Evolutionary conservation across 495 filamentous ascomycete genomes (phyloP).

Genomic region (Daldinia caldariorum): DNA sequence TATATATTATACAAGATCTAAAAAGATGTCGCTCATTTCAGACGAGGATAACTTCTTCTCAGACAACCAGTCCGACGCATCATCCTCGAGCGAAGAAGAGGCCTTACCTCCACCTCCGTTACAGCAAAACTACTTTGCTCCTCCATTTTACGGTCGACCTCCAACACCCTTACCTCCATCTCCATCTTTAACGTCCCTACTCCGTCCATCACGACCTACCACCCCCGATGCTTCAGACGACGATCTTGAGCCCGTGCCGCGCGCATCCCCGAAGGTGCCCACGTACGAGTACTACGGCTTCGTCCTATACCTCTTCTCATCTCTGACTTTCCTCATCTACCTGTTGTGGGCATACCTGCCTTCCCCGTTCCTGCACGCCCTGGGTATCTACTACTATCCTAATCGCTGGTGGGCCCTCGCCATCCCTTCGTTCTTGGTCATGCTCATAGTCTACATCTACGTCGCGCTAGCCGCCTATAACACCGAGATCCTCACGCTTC

Average conservation of each 20-base stretch:
- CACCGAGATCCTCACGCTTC: constrained; percentile 83
- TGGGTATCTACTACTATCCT: constrained; percentile 96
- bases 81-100: constrained; percentile 43
- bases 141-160: constrained; percentile 88
- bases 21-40: constrained; percentile 60
- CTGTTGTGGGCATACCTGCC: constrained; percentile 95
- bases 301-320: constrained; percentile 88
- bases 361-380: constrained; percentile 86
- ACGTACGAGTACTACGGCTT: constrained; percentile 99
- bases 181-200: constrained; percentile 92
- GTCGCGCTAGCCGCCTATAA: constrained; percentile 93
- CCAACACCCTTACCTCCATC: constrained; percentile 92
- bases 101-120: constrained; percentile 50
- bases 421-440: constrained; percentile 88
- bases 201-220: constrained; percentile 87
- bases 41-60: constrained; percentile 60
- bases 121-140: constrained; percentile 73
- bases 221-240: constrained; percentile 92
- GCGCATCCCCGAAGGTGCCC: constrained; percentile 90
- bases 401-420: constrained; percentile 97
- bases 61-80: constrained; percentile 49
- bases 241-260: constrained; percentile 81
- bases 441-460: constrained; percentile 90
- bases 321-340: constrained; percentile 84
- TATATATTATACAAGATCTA: constrained; percentile 12